These are phyloP conservation scores for Firmiana major DNA, from an alignment of 345 rosid genomes.

Conservation along the genomic window DNA sequence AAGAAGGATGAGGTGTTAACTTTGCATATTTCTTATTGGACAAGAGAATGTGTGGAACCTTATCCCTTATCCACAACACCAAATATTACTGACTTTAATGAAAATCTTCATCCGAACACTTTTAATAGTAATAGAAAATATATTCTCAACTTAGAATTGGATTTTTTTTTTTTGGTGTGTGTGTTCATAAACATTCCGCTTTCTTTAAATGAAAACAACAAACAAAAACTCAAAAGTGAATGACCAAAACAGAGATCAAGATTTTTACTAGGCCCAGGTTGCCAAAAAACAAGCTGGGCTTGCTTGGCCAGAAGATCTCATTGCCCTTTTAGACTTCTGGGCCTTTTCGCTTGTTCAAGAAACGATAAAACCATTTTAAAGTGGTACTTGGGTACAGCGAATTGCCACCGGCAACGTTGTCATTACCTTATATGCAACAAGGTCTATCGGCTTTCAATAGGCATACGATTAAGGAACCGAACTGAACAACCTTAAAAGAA, in stretches of 20 bases:
- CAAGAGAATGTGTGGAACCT: slow-evolving; percentile 11
- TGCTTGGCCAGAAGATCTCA: neutral
- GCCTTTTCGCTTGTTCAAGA: neutral
- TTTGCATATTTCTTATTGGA: slow-evolving; percentile 32
- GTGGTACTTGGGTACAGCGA: neutral
- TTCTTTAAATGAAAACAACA: too few species aligned
- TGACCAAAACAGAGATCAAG: too few species aligned
- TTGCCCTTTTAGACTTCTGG: neutral
- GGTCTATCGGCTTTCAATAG: neutral
- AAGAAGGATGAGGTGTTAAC: slow-evolving; percentile 26
- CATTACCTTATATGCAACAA: neutral
- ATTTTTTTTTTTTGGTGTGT: too few species aligned
- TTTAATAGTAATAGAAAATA: too few species aligned
- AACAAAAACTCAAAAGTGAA: too few species aligned
- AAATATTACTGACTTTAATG: neutral
- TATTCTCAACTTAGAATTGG: too few species aligned
- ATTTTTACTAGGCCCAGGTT: neutral
- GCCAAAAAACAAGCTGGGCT: neutral
- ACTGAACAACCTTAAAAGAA: neutral
- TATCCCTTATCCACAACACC: slow-evolving; percentile 37
- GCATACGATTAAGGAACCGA: neutral
- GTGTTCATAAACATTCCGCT: too few species aligned
- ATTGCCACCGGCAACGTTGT: neutral
- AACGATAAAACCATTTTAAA: neutral
- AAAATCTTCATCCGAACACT: too few species aligned